phyloP scores from a whole-genome alignment of 805 yeast species.

The Saccharomycopsis sp. region DNA sequence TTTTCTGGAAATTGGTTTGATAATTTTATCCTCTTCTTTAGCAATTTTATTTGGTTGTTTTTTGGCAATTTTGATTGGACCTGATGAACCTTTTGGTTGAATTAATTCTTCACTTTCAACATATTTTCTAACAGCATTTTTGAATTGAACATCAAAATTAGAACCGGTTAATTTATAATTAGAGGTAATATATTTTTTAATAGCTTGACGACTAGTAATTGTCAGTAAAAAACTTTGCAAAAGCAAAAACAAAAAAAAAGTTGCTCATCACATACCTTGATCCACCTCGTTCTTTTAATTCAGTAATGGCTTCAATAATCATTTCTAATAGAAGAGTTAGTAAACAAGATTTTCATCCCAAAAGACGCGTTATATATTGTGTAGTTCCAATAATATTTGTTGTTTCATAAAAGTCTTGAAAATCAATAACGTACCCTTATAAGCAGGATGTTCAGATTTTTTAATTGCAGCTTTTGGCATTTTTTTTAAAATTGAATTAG shows the following conservation, averaged over 20 bases:
- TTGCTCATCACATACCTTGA: conserved; percentile 43
- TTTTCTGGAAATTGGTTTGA: conserved; percentile 17
- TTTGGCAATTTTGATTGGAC: conserved; percentile 56
- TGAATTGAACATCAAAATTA: conserved; percentile 68
- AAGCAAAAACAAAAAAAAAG: background rate
- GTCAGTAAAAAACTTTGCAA: conserved; percentile 1
- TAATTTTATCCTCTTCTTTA: conserved; percentile 21
- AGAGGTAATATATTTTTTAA: conserved; percentile 71
- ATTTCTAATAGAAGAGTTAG: conserved; percentile 17
- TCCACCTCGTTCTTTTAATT: conserved; percentile 74
- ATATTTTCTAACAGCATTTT: conserved; percentile 69
- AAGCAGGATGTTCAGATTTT: conserved; percentile 21
- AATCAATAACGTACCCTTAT: conserved; percentile 25
- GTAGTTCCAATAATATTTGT: too few relatives aligned
- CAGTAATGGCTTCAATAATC: conserved; percentile 47
- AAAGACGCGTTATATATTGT: too few relatives aligned
- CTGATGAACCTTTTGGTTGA: conserved; percentile 88
- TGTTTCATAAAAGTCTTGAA: too few relatives aligned
- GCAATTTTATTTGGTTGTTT: conserved; percentile 28
- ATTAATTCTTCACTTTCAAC: conserved; percentile 64
- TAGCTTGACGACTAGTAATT: conserved; percentile 56
- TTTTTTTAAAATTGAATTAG: background rate
- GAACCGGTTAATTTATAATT: conserved; percentile 47
- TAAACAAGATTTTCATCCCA: background rate
- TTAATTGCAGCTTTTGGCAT: conserved; percentile 18